Evolutionary conservation across 441 rosid species (phyloP).

Genomic region (Populus hybrid): DNA sequence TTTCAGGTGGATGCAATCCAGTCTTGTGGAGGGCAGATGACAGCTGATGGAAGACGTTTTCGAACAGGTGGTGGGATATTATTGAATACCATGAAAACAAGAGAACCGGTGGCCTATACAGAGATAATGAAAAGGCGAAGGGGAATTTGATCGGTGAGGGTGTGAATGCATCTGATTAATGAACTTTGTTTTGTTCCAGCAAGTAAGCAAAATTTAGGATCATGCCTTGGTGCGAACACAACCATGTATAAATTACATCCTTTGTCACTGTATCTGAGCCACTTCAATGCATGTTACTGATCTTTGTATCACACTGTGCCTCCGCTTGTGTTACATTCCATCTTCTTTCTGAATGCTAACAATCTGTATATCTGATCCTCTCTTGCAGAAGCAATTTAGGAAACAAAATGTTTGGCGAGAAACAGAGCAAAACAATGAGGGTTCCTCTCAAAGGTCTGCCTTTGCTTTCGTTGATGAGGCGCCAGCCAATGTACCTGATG

Average conservation of each 20-base stretch:
- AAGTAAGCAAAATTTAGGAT: neutral
- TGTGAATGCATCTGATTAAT: neutral
- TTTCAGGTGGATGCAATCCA: conserved; percentile 79
- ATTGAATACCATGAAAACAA: conserved; percentile 78
- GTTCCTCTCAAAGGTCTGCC: conserved; percentile 26
- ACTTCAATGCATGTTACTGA: neutral
- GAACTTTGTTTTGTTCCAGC: neutral
- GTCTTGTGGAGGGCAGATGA: conserved; percentile 91
- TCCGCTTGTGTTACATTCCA: neutral
- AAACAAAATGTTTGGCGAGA: conserved; percentile 36
- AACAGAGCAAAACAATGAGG: conserved; percentile 28
- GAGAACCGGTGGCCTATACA: conserved; percentile 61
- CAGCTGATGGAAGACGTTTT: conserved; percentile 74
- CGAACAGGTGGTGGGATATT: conserved; percentile 85
- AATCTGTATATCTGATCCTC: neutral
- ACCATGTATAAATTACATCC: too few relatives aligned
- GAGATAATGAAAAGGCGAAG: conserved; percentile 84
- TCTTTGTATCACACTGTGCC: neutral
- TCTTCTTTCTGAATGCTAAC: neutral
- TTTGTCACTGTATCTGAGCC: too few relatives aligned
- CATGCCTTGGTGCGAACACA: neutral
- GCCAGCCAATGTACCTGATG: conserved; percentile 19
- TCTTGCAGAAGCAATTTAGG: conserved; percentile 78
- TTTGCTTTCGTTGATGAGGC: conserved; percentile 27
- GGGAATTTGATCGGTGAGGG: conserved; percentile 80